Base-by-base conservation (phyloP, 495 filamentous ascomycete genomes). In the Xylaria scruposa region DNA sequence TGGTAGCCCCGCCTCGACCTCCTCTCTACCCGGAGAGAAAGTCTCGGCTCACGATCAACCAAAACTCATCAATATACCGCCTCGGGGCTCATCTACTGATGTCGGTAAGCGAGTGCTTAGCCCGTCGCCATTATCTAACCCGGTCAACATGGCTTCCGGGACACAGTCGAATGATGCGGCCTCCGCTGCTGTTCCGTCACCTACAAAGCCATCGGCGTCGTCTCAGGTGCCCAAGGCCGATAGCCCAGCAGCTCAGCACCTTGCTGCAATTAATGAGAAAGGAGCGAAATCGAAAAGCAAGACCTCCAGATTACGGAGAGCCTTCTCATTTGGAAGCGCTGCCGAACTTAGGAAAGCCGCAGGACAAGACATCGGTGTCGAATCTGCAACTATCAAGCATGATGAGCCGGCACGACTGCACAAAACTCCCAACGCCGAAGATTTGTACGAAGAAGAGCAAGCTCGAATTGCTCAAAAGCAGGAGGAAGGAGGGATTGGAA, bases 311-410 rank as follows among this genome's bases (percentile, higher is more conserved):
- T 83, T 99, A 59, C 88, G 96, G 69, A 89, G 96, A 77, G 96
- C 96, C 3, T 98, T 99, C 79, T 98, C 97, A 0, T 99, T 99
- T 81, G 95, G 96, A 24, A 98, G 97, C 78, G 93, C 95, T 53
- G 93, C 95, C 12, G 97, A 99, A 78, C 88, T 99, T 47, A 87
- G 93, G 65, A 93, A 92, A 73, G 93, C 90, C 17, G 89, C 75
- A 4, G 78, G 75, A 19, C 74, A 89, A 8, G 91, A 91, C 73
- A 90, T 89, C 70, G 91, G 87, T 73, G 74, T 73, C 70, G 83
- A 84, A 2, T 71, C 74, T 6, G 81, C 79, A 53, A 88, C 88
- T 40, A 82, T 83, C 59, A 85, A 87, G 46, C 71, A 73, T 65
- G 84, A 85, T 33, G 90, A 91, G 13, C 84, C 88, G 0, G 87